A percentile compares a stretch with the other conserved stretches of the same genome.
These are phyloP conservation scores for Blastosporella zonata DNA, from an alignment of 1,284 basidiomycete genomes.

Conservation along the genomic window DNA sequence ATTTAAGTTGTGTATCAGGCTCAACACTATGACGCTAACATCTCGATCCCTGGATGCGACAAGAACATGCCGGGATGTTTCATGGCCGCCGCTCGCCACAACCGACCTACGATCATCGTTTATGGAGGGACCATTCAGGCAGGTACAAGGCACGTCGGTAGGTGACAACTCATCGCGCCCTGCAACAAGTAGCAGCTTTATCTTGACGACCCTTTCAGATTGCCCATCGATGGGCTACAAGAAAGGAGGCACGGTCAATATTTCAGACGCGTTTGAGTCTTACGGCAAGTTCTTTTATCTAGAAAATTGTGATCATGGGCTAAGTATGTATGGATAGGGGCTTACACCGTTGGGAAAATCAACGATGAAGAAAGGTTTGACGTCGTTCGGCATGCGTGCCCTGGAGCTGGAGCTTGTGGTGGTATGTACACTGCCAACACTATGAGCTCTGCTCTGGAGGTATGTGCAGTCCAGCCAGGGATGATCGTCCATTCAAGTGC, in stretches of 20 bases:
- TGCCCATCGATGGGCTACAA: slow-evolving; percentile 77
- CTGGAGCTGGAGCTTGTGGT: slow-evolving; percentile 75
- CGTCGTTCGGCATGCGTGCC: slow-evolving; percentile 80
- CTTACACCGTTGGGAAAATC: slow-evolving; percentile 72
- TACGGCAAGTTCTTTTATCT: slow-evolving; percentile 46
- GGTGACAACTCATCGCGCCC: background rate
- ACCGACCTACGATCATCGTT: slow-evolving; percentile 81
- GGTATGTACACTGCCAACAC: slow-evolving; percentile 91
- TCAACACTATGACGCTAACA: slow-evolving; percentile 86
- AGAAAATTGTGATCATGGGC: slow-evolving; percentile 1
- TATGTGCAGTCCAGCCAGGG: slow-evolving; percentile 24
- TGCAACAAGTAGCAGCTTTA: background rate
- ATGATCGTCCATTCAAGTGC: background rate
- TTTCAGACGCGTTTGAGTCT: slow-evolving; percentile 81
- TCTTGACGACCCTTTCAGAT: slow-evolving; percentile 38
- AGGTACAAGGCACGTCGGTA: slow-evolving; percentile 64
- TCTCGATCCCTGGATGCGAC: slow-evolving; percentile 82
- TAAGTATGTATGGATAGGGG: slow-evolving; percentile 41
- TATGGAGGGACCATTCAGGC: slow-evolving; percentile 85
- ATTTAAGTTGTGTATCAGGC: slow-evolving; percentile 41
- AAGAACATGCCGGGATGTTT: slow-evolving; percentile 94
- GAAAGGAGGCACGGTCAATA: slow-evolving; percentile 79
- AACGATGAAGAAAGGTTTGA: slow-evolving; percentile 76
- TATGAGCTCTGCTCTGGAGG: slow-evolving; percentile 89
- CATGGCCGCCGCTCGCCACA: slow-evolving; percentile 82